Evolutionary conservation across 371 early-diverging fungal species (phyloP), one percentile per base, ranked within the genome.

Genomic region (Syncephalastrum racemosum): DNA sequence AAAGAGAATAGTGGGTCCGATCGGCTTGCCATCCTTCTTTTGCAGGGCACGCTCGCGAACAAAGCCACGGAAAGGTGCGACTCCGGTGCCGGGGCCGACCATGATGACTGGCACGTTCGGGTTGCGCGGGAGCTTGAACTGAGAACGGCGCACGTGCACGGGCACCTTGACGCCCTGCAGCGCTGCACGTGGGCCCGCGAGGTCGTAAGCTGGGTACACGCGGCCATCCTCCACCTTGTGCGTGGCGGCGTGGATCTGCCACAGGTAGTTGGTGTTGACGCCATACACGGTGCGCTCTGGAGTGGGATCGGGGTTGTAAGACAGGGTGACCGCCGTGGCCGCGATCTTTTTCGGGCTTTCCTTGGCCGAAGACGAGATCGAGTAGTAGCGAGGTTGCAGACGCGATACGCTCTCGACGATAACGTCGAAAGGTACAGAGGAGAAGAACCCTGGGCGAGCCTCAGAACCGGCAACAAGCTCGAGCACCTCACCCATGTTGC

Each of bases 81-180:
- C 93, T 44, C 99, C 99, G 1, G 99, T 98, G 47, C 99, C 99
- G 15, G 99, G 97, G 4, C 99, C 97, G 24, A 98, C 75, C 96
- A 98, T 96, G 45, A 98, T 85, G 41, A 98, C 75, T n/a, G 97
- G 97, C 5, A 86, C 72, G 39, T 79, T 60, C 19, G 84, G 76
- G 64, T 93, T 86, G 14, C 82, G 75, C 15, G 96, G 99, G 54
- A 97, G 74, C 49, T 89, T 84, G 84, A 98, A 98, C 56, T 84
- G 80, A 27, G 91, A 91, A 43, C 88, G 85, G 46, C 94, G 93
- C 46, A 96, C 89, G 65, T 90, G 93, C 25, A 95, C 75, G 46
- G 96, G 95, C 7, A 95, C 63, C 62, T 72, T 66, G 47, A 39
- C 31, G 46, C 53, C 47, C 41, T 71, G 54, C n/a, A 66, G 73